Percentiles rank a stretch among this genome's conserved stretches.
These are phyloP conservation scores for Cyberlindnera subsufficiens DNA, from an alignment of 805 yeast genomes.

Conservation along the genomic window DNA sequence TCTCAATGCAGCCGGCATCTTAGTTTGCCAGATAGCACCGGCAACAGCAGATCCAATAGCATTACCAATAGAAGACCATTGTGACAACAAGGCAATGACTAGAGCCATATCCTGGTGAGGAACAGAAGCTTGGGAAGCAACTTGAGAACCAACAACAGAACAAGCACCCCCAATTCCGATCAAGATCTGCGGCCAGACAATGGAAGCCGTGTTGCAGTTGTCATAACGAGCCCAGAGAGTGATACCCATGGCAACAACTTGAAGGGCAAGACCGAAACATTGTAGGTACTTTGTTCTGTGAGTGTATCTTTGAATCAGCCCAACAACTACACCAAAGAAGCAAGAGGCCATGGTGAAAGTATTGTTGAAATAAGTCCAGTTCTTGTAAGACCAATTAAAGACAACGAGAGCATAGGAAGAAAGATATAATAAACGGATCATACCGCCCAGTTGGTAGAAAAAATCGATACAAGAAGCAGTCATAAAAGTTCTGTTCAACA, in stretches of 20 bases:
- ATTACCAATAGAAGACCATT: slow-evolving; percentile 31
- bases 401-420: slow-evolving; percentile 30
- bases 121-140: slow-evolving; percentile 36
- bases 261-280: slow-evolving; percentile 28
- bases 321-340: slow-evolving; percentile 32
- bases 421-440: slow-evolving; percentile 25
- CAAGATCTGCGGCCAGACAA: slow-evolving; percentile 30
- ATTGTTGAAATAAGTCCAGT: slow-evolving; percentile 35
- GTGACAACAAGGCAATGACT: slow-evolving; percentile 29
- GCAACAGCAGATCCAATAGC: slow-evolving; percentile 36
- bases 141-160: slow-evolving; percentile 29
- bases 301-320: slow-evolving; percentile 27
- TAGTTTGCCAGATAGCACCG: slow-evolving; percentile 32
- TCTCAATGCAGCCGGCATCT: slow-evolving; percentile 25
- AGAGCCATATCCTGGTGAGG: slow-evolving; percentile 37
- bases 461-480: slow-evolving; percentile 29
- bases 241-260: slow-evolving; percentile 29
- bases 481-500: slow-evolving; percentile 32
- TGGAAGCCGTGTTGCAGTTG: slow-evolving; percentile 14
- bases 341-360: slow-evolving; percentile 32
- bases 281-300: slow-evolving; percentile 34
- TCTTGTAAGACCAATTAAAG: slow-evolving; percentile 24
- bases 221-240: slow-evolving; percentile 24
- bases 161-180: slow-evolving; percentile 37
- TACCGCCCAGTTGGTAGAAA: slow-evolving; percentile 27